Evolutionary conservation across 1,284 basidiomycete species (phyloP), one percentile per base, ranked within the genome.

Genomic region (Apiotrichum gamsii): DNA sequence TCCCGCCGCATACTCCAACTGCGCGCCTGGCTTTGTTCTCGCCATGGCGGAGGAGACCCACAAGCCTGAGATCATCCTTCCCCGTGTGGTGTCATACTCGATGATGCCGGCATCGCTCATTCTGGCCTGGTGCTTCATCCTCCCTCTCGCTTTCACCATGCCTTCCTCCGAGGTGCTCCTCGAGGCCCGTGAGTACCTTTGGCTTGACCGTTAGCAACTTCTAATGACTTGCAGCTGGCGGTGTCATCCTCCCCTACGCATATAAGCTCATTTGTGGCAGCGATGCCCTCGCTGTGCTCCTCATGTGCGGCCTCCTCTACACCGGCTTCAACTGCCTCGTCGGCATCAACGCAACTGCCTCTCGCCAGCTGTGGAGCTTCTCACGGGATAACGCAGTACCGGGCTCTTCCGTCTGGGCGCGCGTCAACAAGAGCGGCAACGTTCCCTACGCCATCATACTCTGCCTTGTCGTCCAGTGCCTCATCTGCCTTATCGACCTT

Each of bases 351-450:
- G n/a, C 40, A 11, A 49, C 51, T 0, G 51, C 51, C 25, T 49
- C 47, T 1, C 47, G 51, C 20, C 51, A 49, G 37, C 44, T 53
- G 5, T 53, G 45, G 44, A 46, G 47, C 4, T 53, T 53, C 38
- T 49, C 54, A 3, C 54, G 54, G 8, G 54, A 56, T 43, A 41
- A 53, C 25, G 54, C 54, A 18, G 45, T 56, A 3, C 54, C 54
- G 4, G 47, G 44, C 8, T 56, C 49, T 8, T 5, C 5, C 15
- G 31, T 52, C 35, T 56, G 54, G 54, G 37, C 51, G 14, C 38
- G 37, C 8, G 51, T 49, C 15, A 49, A 42, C 14, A 9, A 15
- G 13, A 25, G 36, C 31, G 54, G 51, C 25, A 56, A 56, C 40
- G 51, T 56, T 19, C 50, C 44, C 5, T 42, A 46, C 42, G 47